Evolutionary conservation across 2,329 filamentous ascomycete genomes (phyloP), one percentile per base, ranked within the genome.

Genomic region (Fusarium gaditjirri): DNA sequence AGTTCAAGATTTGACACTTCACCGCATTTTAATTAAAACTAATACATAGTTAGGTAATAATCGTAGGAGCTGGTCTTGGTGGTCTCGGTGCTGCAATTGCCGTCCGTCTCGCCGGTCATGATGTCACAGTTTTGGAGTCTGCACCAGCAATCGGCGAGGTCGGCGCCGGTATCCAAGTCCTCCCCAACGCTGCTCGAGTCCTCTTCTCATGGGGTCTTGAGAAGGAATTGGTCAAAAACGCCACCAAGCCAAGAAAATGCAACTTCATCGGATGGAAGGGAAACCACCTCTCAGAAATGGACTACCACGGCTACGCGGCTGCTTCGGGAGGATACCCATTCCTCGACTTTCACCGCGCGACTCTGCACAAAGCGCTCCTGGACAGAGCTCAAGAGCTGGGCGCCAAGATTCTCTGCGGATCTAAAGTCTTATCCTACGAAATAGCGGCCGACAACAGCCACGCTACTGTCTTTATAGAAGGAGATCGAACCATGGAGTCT

Each of bases 331-430:
- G 70, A 1, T 68, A 70, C 39, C 85, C 84, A 1, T 85, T 86
- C 67, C 82, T 84, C 71, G 83, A 86, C 57, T 78, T 86, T n/a
- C 85, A 87, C 10, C 56, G 56, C 27, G 56, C 57, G 8, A 61
- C 49, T 23, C 14, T 61, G 8, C 57, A 61, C 4, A 61, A 43
- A 25, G 21, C 57, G 17, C 36, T 61, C 11, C 21, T 56, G 1
- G 38, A 61, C 6, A 54, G 49, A 38, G 38, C 57, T 43, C 36
- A 61, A 27, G 57, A 61, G 21, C 25, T 61, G 1, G 57, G 49
- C 0, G 49, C 36, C 11, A 43, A 61, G 29, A n/a, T 61, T 17
- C 7, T 42, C 17, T 61, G 57, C 8, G 57, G 47, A 16, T 42
- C 57, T 4, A 61, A 61, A 29, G 57, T 61, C 38, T 27, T 56